Evolutionary conservation across 1,284 basidiomycete species (phyloP).

Genomic region (Cutaneotrichosporon arboriforme): DNA sequence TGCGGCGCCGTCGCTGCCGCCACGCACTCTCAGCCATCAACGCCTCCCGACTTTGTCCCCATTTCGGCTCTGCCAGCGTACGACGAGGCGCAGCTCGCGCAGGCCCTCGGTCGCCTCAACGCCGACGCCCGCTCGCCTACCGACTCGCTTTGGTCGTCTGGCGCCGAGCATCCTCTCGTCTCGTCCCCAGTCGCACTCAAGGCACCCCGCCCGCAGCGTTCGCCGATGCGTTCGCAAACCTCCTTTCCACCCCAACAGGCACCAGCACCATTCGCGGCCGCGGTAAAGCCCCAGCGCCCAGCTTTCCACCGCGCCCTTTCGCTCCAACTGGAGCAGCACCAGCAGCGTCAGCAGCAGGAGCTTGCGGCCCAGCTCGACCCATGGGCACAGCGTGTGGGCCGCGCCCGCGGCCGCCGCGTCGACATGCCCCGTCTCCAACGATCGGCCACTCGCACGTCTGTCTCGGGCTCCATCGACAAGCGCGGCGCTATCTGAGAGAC

Average conservation of each 20-base stretch:
- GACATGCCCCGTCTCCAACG: constrained; percentile 4
- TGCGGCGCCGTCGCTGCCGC: constrained; percentile 4
- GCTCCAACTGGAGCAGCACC: neutral
- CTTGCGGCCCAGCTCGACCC: constrained; percentile 1
- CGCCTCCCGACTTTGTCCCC: neutral
- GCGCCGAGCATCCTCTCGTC: no score
- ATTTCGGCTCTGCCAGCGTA: neutral
- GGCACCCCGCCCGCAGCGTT: no score
- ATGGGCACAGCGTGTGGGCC: constrained; percentile 7
- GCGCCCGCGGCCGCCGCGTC: constrained; percentile 4
- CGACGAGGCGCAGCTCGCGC: neutral
- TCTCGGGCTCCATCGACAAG: no score
- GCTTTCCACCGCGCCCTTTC: neutral
- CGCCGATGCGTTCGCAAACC: no score
- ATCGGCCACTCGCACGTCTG: neutral
- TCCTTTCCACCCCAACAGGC: no score
- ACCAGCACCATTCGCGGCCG: no score
- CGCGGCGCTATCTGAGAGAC: no score
- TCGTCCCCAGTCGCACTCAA: no score
- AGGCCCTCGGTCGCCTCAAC: constrained; percentile 1
- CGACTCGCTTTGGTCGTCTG: no score
- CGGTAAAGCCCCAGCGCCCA: no score
- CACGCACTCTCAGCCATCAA: neutral
- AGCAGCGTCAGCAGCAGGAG: neutral
- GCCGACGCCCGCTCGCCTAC: neutral